A percentile compares a stretch with the other conserved stretches of the same genome.
Conservation (phyloP, 345 rosid genomes). For the Gossypium herbaceum region DNA sequence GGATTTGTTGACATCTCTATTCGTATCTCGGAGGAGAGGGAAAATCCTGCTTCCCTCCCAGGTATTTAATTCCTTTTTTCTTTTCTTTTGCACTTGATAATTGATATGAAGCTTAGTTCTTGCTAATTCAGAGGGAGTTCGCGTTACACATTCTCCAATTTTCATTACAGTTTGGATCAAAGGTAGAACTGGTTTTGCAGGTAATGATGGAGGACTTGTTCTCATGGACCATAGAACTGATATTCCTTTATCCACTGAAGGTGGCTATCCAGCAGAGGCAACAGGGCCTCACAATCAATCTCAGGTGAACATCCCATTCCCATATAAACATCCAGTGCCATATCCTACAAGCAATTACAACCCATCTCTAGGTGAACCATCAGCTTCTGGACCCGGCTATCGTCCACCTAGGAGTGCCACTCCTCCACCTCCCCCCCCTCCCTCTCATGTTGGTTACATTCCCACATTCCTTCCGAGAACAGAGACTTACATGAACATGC, state of each 20-base stretch:
- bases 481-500: conserved; percentile 31
- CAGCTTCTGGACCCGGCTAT: conserved; percentile 31
- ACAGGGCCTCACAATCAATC: conserved; percentile 27
- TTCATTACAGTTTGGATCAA: background rate
- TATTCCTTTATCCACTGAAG: conserved; percentile 24
- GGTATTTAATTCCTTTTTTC: conserved; percentile 25
- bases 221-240: conserved; percentile 27
- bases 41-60: conserved; percentile 31
- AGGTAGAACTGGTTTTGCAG: conserved; percentile 26
- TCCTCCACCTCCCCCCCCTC: conserved; percentile 51
- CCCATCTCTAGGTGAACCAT: conserved; percentile 29
- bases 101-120: background rate
- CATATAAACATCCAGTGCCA: conserved; percentile 29
- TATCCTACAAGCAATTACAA: conserved; percentile 25
- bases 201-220: conserved; percentile 45
- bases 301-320: conserved; percentile 24
- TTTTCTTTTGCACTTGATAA: background rate
- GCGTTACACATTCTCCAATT: too few species aligned
- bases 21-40: conserved; percentile 48
- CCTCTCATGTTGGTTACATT: conserved; percentile 40
- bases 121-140: background rate
- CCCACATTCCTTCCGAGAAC: conserved; percentile 44
- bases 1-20: conserved; percentile 82
- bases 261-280: conserved; percentile 20
- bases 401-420: conserved; percentile 28